Base-by-base conservation (phyloP, 2,329 filamentous ascomycete species). In the Epichloe gansuensis region DNA sequence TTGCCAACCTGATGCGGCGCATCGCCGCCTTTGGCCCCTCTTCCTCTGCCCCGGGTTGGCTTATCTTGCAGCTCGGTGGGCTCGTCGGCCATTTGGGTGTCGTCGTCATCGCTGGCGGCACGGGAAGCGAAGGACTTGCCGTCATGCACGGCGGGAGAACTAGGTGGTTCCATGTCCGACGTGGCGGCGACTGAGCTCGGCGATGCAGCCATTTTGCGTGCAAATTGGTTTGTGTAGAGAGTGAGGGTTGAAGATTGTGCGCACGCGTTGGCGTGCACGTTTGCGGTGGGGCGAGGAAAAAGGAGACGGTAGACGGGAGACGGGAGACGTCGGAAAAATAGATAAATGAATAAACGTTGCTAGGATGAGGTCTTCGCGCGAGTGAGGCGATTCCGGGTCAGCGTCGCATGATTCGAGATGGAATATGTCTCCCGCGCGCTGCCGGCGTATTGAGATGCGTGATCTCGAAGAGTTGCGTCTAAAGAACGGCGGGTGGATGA, bases 1-100 rank as follows among this genome's bases (percentile, higher is more conserved):
- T 93, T 94, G 59, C 79, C 79, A 50, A 80, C 70, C 51, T 71
- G 65, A 53, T 64, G 65, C 50, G 69, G 66, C 41, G 62, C 61
- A 51, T 65, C 66, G 47, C 62, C 57, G 51, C 68, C 70, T 49
- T 57, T 61, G 46, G 67, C 63, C 47, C 56, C 56, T 52, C 68
- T 71, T 23, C 63, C 60, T 53, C 69, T 71, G 46, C 64, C 59
- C 17, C 68, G 66, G 5, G 65, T 55, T 4, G 65, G 61, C 60
- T 71, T 75, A 59, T 65, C 72, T 54, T 57, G 63, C 35, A 70
- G 67, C 41, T 77, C 73, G 34, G 72, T 71, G 17, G 69, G 75
- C 53, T 64, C 68, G 55, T 69, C 67, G 55, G 62, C 65, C 66
- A 72, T 71, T 25, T 63, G 66, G 11, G 67, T 67, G 58, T 75